Evolutionary conservation across 768 basidiomycete species (phyloP), one percentile per base, ranked within the genome.

Genomic region (Nidularia pulvinata): DNA sequence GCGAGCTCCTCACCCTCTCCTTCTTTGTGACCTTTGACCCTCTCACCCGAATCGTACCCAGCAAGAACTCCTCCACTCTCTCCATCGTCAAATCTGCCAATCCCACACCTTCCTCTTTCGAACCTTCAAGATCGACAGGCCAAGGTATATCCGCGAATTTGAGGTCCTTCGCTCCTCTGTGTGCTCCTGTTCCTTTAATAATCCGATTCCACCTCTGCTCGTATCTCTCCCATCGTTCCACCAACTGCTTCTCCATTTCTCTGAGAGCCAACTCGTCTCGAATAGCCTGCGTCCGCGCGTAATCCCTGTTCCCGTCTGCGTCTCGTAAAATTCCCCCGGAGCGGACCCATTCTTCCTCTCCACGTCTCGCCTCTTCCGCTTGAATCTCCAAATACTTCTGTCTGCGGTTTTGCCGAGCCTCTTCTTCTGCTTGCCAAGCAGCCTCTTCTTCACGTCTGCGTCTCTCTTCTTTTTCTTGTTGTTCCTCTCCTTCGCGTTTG

Each of bases 311-410:
- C 6, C 83, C 83, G 10, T 68, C 57, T 35, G 67, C 68, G 59
- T 83, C 80, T 42, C 82, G 75, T 32, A 86, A 70, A 19, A 81
- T 63, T 1, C 84, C 83, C 30, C 85, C 85, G 7, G 74, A 77
- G 7, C 80, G 74, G 1, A 86, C 84, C 82, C 84, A 86, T 11
- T 77, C 78, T 50, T 82, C 72, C 62, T 86, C 85, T 32, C 79
- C 80, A 45, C 64, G 65, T n/a, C 71, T 67, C 10, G 74, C 74
- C 46, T 79, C 75, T 70, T 7, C 64, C 72, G 51, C 80, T 77
- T 6, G 55, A 44, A n/a, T 59, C 65, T 10, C 67, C 10, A 30
- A 13, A 13, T 42, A 11, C 39, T 42, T 42, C 30, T 39, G 39
- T 32, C 36, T 22, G 10, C 42, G 42, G 1, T 9, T 10, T 42